phyloP scores from a whole-genome alignment of 768 basidiomycete species.

The Cubamyces sp. region DNA sequence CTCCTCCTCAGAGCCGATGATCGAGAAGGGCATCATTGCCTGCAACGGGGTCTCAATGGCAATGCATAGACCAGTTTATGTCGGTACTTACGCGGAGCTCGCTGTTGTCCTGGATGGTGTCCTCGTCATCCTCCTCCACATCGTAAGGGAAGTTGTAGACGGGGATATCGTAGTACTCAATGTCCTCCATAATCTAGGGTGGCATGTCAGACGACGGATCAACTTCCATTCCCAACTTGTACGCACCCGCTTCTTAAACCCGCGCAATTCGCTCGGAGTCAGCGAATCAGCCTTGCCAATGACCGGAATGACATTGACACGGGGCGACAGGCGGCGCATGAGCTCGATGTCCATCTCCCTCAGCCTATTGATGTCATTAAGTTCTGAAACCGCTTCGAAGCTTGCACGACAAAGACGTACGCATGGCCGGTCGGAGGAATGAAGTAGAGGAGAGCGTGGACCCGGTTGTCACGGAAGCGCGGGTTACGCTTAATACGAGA shows the following conservation, averaged over 20 bases:
- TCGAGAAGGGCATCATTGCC: conserved; percentile 94
- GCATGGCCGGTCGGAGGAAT: conserved; percentile 98
- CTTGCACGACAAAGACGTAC: conserved; percentile 52
- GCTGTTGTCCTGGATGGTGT: conserved; percentile 96
- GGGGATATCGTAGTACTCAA: conserved; percentile 97
- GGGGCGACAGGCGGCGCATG: conserved; percentile 96
- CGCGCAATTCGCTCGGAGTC: conserved; percentile 89
- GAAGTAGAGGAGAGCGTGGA: conserved; percentile 96
- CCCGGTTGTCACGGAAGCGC: conserved; percentile 96
- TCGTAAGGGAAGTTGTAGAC: conserved; percentile 99
- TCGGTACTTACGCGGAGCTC: conserved; percentile 77
- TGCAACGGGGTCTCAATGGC: conserved; percentile 34
- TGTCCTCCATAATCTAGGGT: conserved; percentile 96
- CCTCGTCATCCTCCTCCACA: conserved; percentile 98
- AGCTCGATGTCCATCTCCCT: conserved; percentile 99
- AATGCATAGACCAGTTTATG: conserved; percentile 1
- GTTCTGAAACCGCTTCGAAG: neutral
- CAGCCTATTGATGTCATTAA: conserved; percentile 51
- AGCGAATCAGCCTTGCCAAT: conserved; percentile 95
- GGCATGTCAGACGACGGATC: conserved; percentile 17
- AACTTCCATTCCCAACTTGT: neutral
- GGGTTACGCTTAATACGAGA: conserved; percentile 99
- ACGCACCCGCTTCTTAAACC: conserved; percentile 91
- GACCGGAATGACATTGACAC: conserved; percentile 99
- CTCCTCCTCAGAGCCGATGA: conserved; percentile 97